Percentiles rank a stretch among this genome's conserved stretches.
Conservation (phyloP, 1,284 basidiomycete genomes). For the Phenoliferia sp. region DNA sequence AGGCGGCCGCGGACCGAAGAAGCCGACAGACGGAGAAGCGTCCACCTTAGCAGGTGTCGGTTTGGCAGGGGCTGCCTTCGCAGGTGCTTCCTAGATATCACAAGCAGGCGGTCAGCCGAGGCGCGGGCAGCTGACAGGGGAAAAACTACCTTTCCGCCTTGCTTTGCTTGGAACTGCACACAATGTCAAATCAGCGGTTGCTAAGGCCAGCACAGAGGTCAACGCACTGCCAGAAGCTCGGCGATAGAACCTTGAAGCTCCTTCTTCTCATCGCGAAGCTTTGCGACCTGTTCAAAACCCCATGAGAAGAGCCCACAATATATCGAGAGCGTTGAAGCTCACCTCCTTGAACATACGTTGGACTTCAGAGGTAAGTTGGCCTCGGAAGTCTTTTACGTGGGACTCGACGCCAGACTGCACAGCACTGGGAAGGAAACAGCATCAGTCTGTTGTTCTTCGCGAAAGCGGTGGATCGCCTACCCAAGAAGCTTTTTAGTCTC, state of each 20-base stretch:
- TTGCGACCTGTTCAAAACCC: conserved; percentile 7
- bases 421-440: background rate
- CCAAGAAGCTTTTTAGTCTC: conserved; percentile 24
- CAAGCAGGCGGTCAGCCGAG: too few relatives aligned
- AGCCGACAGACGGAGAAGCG: too few relatives aligned
- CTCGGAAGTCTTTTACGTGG: conserved; percentile 26
- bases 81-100: too few relatives aligned
- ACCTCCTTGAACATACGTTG: conserved; percentile 31
- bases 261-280: conserved; percentile 29
- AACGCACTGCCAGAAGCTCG: conserved; percentile 17
- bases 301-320: background rate
- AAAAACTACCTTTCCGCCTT: too few relatives aligned
- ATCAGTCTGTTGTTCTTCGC: background rate
- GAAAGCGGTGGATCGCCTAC: too few relatives aligned
- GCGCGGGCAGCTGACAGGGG: too few relatives aligned
- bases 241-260: conserved; percentile 25
- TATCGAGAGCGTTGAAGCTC: background rate
- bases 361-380: conserved; percentile 26
- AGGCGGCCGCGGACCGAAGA: too few relatives aligned
- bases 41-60: too few relatives aligned
- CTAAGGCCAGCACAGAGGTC: background rate
- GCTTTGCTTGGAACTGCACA: background rate
- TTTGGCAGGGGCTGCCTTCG: too few relatives aligned
- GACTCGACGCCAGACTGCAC: conserved; percentile 25
- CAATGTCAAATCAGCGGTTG: background rate